phyloP scores from a whole-genome alignment of 73 alveolate genomes.

The Paramecium biaurelia region DNA sequence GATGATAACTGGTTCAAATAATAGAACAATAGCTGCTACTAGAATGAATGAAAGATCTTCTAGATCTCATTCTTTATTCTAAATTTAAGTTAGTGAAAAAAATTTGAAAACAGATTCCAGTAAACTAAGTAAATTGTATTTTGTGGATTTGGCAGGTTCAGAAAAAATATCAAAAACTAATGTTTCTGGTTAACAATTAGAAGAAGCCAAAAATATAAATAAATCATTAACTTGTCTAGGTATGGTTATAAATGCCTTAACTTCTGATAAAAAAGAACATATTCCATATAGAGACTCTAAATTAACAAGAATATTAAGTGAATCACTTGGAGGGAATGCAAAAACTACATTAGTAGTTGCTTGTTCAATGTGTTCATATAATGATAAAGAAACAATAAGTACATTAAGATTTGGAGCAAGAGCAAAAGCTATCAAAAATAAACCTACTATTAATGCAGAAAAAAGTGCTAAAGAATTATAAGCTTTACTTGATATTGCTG shows the following conservation, averaged over 20 bases:
- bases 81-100: slow-evolving; percentile 85
- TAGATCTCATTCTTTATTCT: slow-evolving; percentile 94
- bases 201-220: slow-evolving; percentile 95
- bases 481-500: slow-evolving; percentile 66
- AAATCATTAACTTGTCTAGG: slow-evolving; percentile 94
- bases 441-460: slow-evolving; percentile 72
- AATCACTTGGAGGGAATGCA: slow-evolving; percentile 95
- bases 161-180: slow-evolving; percentile 93
- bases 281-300: slow-evolving; percentile 96
- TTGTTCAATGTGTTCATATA: slow-evolving; percentile 78
- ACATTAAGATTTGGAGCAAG: slow-evolving; percentile 92
- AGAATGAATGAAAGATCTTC: slow-evolving; percentile 96
- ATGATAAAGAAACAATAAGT: slow-evolving; percentile 88
- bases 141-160: slow-evolving; percentile 98
- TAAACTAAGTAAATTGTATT: slow-evolving; percentile 90
- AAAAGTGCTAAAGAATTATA: slow-evolving; percentile 80
- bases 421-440: slow-evolving; percentile 92
- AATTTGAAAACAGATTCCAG: slow-evolving; percentile 86
- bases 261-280: slow-evolving; percentile 83
- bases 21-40: slow-evolving; percentile 96
- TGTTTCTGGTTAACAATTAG: slow-evolving; percentile 90
- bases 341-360: slow-evolving; percentile 87
- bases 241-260: slow-evolving; percentile 95
- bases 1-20: slow-evolving; percentile 90
- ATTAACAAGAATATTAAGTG: slow-evolving; percentile 90